These are phyloP conservation scores for Dioscorea zingiberensis DNA, from an alignment of 106 monocot genomes.

Conservation along the genomic window DNA sequence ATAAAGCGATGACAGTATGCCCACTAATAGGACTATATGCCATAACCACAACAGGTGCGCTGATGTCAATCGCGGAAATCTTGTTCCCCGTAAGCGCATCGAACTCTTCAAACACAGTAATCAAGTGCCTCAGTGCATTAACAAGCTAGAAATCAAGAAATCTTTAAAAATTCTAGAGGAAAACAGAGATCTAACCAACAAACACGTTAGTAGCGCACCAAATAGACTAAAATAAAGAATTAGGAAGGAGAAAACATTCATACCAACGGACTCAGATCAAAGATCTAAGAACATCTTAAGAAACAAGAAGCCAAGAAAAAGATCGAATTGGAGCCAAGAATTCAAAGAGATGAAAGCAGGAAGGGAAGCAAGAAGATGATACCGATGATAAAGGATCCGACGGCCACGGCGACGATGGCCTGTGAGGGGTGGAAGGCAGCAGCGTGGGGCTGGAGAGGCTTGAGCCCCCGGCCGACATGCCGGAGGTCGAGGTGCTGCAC, in stretches of 20 bases:
- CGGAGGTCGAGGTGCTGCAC: constrained; percentile 84
- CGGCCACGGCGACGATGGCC: constrained; percentile 78
- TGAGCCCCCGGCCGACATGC: constrained; percentile 77
- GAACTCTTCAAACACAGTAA: constrained; percentile 51
- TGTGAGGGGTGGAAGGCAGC: constrained; percentile 80
- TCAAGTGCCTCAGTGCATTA: neutral
- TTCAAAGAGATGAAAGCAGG: no score
- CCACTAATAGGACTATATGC: constrained; percentile 72
- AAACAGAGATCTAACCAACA: no score
- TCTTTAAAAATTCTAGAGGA: no score
- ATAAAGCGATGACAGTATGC: constrained; percentile 74
- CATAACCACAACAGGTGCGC: constrained; percentile 85
- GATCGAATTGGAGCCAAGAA: no score
- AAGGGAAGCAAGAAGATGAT: neutral
- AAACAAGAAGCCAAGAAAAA: neutral
- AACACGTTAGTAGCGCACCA: no score
- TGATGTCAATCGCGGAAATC: constrained; percentile 81
- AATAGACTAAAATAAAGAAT: no score
- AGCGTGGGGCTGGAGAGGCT: constrained; percentile 84
- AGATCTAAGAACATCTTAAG: no score
- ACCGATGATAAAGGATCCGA: constrained; percentile 84
- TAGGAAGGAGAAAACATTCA: no score
- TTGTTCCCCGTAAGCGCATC: constrained; percentile 92
- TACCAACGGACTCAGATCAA: no score
- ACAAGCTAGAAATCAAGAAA: neutral